These are phyloP conservation scores for Talaromyces sp. DNA, from an alignment of 2,329 filamentous ascomycete species.

Conservation along the genomic window DNA sequence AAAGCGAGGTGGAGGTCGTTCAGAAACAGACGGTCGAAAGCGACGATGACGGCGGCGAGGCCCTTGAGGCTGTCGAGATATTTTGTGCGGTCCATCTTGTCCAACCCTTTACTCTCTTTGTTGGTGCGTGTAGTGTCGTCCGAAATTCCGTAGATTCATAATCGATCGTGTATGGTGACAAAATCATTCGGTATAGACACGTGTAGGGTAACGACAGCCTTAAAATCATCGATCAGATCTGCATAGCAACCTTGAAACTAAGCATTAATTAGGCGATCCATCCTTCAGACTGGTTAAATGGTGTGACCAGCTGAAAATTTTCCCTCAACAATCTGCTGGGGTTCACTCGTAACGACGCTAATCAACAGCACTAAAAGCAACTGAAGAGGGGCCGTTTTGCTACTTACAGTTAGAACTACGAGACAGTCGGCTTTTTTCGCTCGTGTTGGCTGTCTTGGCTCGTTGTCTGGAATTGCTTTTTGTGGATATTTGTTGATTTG, in stretches of 20 bases:
- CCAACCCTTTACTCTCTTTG: neutral
- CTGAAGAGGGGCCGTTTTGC: neutral
- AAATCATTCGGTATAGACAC: neutral
- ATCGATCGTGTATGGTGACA: neutral
- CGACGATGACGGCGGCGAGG: conserved; percentile 27
- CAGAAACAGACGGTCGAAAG: conserved; percentile 26
- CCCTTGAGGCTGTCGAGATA: conserved; percentile 32
- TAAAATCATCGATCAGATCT: neutral
- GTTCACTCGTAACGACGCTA: no score
- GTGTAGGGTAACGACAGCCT: neutral
- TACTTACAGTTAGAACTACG: neutral
- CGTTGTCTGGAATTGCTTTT: neutral
- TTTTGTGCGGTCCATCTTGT: conserved; percentile 6
- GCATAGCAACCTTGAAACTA: neutral
- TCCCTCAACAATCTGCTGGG: neutral
- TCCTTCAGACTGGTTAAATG: no score
- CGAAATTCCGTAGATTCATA: neutral
- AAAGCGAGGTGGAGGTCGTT: conserved; percentile 26
- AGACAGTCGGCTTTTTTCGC: neutral
- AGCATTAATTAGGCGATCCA: no score
- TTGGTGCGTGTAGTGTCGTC: neutral
- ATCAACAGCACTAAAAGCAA: neutral
- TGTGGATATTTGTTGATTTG: neutral
- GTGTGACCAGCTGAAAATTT: neutral
- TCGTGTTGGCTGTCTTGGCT: neutral